Evolutionary conservation across 371 early-diverging fungal species (phyloP), one percentile per base, ranked within the genome.

Genomic region (Chytridium lagenaria): DNA sequence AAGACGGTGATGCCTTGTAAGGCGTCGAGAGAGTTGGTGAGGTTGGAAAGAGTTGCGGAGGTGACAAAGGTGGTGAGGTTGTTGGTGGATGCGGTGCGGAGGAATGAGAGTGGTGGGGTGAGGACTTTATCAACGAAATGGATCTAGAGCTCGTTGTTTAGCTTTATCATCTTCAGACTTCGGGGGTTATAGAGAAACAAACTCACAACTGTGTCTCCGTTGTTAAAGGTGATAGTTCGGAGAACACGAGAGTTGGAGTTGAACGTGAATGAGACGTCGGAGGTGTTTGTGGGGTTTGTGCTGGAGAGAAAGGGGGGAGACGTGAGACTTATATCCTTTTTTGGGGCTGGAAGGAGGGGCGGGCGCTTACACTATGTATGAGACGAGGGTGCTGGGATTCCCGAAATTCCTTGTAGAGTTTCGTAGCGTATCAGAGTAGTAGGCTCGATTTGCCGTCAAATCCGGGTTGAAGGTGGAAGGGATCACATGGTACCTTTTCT

Each of bases 1-100:
- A 80, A 67, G 50, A 77, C 70, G 23, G 78, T 80, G 50, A 74
- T 70, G 49, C 55, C 73, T 38, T 39, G 51, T 7, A 72, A 61
- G 3, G 44, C 31, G 70, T 75, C 69, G 44, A 80, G 63, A 33
- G 78, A 65, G 49, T 37, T 61, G 59, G 69, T 69, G 52, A 73
- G 72, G 26, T 49, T 37, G 51, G 67, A 49, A 5, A 5, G 7
- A 33, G 7, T 50, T 26, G 57, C n/a, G 28, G 78, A 64, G 59
- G 51, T 37, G 23, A 73, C 36, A 66, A 75, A 72, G 52, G 59
- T 44, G 12, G 57, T 31, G 49, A 73, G 52, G 38, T 39, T 52
- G 19, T 55, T 44, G 26, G 16, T 10, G 2, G 51, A 37, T 28
- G 76, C 72, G 51, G 59, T 59, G 10, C 39, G 37, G 5, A 59